phyloP scores from a whole-genome alignment of 768 basidiomycete genomes.

The Termitomyces titanicus region DNA sequence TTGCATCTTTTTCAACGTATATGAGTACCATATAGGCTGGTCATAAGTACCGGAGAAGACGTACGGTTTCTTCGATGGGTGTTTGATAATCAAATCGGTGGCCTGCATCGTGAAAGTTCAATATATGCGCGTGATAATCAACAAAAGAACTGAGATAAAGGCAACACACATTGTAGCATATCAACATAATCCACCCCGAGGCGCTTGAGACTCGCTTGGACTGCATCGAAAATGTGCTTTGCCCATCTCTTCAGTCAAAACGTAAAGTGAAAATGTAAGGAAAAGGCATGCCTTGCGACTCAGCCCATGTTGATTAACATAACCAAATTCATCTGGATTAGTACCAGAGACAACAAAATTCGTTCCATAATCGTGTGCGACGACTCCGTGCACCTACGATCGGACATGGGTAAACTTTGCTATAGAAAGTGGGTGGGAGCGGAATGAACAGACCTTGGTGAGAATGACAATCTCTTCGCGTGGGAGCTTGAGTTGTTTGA shows the following conservation, averaged over 20 bases:
- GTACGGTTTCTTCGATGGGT: constrained; percentile 53
- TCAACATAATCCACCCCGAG: constrained; percentile 78
- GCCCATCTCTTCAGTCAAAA: neutral
- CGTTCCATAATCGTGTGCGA: constrained; percentile 20
- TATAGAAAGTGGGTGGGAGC: too few species aligned
- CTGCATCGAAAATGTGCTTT: constrained; percentile 70
- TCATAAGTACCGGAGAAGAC: neutral
- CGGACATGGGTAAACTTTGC: too few species aligned
- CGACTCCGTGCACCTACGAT: constrained; percentile 33
- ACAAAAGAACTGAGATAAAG: too few species aligned
- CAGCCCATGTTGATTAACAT: constrained; percentile 50
- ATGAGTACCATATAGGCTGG: too few species aligned
- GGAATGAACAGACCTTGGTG: constrained; percentile 54
- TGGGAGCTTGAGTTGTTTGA: constrained; percentile 61
- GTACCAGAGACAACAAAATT: constrained; percentile 6
- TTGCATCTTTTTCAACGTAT: constrained; percentile 43
- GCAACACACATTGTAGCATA: constrained; percentile 55
- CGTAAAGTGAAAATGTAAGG: neutral
- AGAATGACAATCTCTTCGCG: constrained; percentile 74
- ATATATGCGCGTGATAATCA: constrained; percentile 51
- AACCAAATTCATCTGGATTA: constrained; percentile 38
- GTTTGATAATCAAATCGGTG: constrained; percentile 56
- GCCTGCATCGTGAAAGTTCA: constrained; percentile 67
- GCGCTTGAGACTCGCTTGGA: constrained; percentile 58
- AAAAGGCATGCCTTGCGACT: constrained; percentile 21